A percentile compares a stretch with the other conserved stretches of the same genome.
Conservation (phyloP, 805 yeast species). For the Cyberlindnera suaveolens region DNA sequence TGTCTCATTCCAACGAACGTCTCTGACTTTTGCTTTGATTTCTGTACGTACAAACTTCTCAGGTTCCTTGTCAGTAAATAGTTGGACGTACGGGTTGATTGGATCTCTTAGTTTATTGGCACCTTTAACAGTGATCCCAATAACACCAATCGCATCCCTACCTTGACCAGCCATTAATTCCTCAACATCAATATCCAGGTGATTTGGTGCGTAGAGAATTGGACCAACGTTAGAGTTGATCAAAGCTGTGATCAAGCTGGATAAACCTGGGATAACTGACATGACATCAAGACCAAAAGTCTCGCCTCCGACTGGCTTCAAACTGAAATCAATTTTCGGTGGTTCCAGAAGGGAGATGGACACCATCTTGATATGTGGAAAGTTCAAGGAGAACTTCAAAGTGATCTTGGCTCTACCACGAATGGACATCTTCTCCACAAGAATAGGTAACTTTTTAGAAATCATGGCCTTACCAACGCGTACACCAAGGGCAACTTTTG, state of each 20-base stretch:
- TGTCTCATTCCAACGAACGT: conserved; percentile 65
- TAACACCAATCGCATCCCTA: conserved; percentile 64
- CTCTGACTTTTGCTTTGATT: conserved; percentile 46
- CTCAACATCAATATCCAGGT: conserved; percentile 68
- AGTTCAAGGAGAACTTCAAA: conserved; percentile 51
- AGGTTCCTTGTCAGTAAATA: conserved; percentile 37
- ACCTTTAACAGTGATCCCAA: conserved; percentile 55
- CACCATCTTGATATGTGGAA: conserved; percentile 75
- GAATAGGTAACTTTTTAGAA: conserved; percentile 67
- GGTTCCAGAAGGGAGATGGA: conserved; percentile 71
- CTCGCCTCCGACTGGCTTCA: conserved; percentile 87
- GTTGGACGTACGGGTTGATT: conserved; percentile 53
- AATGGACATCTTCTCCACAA: conserved; percentile 76
- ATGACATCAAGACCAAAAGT: conserved; percentile 80
- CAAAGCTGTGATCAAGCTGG: conserved; percentile 61
- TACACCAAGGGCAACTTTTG: conserved; percentile 76
- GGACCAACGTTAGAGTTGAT: conserved; percentile 70
- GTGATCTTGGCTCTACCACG: conserved; percentile 65
- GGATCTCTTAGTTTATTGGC: conserved; percentile 44
- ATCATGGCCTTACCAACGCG: conserved; percentile 77
- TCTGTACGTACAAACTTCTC: conserved; percentile 44
- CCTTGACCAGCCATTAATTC: conserved; percentile 58
- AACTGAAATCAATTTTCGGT: conserved; percentile 69
- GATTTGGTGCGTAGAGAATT: conserved; percentile 78
- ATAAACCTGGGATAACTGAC: conserved; percentile 78